phyloP scores from a whole-genome alignment of 305 asterid species.

The Andrographis paniculata region DNA sequence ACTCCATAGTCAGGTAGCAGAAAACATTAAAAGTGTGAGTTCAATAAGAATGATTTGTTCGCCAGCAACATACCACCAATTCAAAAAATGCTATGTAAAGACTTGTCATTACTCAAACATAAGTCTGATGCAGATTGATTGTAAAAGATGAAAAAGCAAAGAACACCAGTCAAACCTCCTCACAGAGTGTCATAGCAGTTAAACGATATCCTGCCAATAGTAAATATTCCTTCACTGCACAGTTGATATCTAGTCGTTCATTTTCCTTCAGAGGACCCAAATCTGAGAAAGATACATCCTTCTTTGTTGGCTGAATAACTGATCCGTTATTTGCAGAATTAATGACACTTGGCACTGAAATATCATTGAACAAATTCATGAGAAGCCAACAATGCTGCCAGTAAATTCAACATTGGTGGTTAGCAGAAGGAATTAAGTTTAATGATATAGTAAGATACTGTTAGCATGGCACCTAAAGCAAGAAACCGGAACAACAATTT shows the following conservation, averaged over 20 bases:
- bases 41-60: slow-evolving; percentile 6
- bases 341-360: slow-evolving; percentile 42
- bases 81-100: slow-evolving; percentile 12
- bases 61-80: slow-evolving; percentile 7
- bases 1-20: not conserved
- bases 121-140: slow-evolving; percentile 12
- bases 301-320: slow-evolving; percentile 37
- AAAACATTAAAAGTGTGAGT: slow-evolving; percentile 7
- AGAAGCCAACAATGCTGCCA: slow-evolving; percentile 12
- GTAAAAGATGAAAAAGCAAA: slow-evolving; percentile 4
- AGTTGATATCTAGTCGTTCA: slow-evolving; percentile 85
- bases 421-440: not conserved
- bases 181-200: slow-evolving; percentile 98
- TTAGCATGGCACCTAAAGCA: slow-evolving; percentile 3
- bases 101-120: not conserved
- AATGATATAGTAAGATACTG: not conserved
- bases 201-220: slow-evolving; percentile 93
- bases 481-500: slow-evolving; percentile 1
- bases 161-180: slow-evolving; percentile 62
- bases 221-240: slow-evolving; percentile 94
- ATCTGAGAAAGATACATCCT: slow-evolving; percentile 49
- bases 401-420: no score
- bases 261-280: slow-evolving; percentile 91
- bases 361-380: slow-evolving; percentile 25
- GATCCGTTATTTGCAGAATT: slow-evolving; percentile 34